Percentiles rank a stretch among this genome's conserved stretches.
Evolutionary conservation across 1,139 yeast species (phyloP).

Genomic region (Suhomyces yuchorum): DNA sequence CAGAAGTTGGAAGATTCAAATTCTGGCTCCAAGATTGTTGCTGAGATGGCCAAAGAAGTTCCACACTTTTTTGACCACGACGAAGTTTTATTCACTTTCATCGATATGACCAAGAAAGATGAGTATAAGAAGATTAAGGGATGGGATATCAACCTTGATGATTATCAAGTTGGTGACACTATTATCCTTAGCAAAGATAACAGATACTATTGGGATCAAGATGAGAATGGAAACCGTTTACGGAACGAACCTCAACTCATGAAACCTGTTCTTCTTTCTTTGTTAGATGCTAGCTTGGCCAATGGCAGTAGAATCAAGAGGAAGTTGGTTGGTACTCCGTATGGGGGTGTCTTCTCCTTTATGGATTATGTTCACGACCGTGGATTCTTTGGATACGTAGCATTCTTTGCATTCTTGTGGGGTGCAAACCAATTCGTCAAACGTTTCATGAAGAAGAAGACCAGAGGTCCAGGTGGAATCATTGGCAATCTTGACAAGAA

Average conservation of each 20-base stretch:
- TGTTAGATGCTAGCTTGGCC: conserved; percentile 34
- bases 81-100: conserved; percentile 50
- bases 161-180: conserved; percentile 47
- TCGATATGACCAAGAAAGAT: conserved; percentile 49
- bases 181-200: conserved; percentile 36
- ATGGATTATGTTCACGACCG: conserved; percentile 48
- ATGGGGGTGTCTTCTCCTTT: conserved; percentile 35
- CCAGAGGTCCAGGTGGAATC: conserved; percentile 22
- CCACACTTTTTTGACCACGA: conserved; percentile 47
- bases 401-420: conserved; percentile 20
- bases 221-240: conserved; percentile 30
- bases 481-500: conserved; percentile 26
- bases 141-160: conserved; percentile 41
- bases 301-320: conserved; percentile 15
- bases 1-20: conserved; percentile 37
- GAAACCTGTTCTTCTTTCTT: conserved; percentile 32
- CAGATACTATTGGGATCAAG: conserved; percentile 35
- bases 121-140: conserved; percentile 38
- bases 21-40: conserved; percentile 44
- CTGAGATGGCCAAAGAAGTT: conserved; percentile 52
- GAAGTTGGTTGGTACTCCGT: conserved; percentile 49
- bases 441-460: conserved; percentile 2
- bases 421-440: not conserved
- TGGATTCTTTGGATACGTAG: conserved; percentile 49
- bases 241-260: conserved; percentile 32